Evolutionary conservation across 169 alveolate genomes (phyloP), one percentile per base, ranked within the genome.

Genomic region (Theileria luwenshuni): DNA sequence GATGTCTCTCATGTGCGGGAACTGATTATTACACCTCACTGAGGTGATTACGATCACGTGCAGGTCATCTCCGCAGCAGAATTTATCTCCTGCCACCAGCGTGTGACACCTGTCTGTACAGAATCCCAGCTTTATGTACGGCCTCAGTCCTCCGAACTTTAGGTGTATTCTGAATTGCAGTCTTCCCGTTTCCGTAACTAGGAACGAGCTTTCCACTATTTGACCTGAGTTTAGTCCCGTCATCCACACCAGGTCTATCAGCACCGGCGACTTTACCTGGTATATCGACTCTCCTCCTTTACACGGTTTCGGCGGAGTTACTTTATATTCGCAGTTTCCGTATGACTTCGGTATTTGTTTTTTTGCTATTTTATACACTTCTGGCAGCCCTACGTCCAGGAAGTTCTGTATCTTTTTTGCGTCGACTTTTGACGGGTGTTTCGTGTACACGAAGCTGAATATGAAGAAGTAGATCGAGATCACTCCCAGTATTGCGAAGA

Each of bases 1-100:
- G 19, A 79, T n/a, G 28, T 79, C 71, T 25, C 87, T 74, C 8
- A 79, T 27, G 48, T 79, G 84, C 0, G 87, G 87, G 17, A 21
- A 19, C 30, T 52, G 43, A 67, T 71, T 32, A 12, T 17, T 17
- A 25, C 84, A 79, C 38, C 21, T 2, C 30, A 45, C 27, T 7
- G 83, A 72, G 27, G 64, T 8, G 41, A 35, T 19, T 0, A 67
- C 63, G 30, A 41, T 76, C 30, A 38, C 68, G 19, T 35, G 32
- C 12, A 81, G 30, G 17, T 73, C 70, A 35, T 80, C 74, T 27
- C 68, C 85, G 25, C 64, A 51, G 45, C 77, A 69, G 7, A 30
- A 21, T 12, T 64, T 52, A 19, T 69, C 79, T 6, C 80, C 79
- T 13, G 59, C 38, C 12, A 64, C 8, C 43, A 67, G 17, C 51